phyloP scores from a whole-genome alignment of 331 rosid species.

The Stylosanthes scabra region DNA sequence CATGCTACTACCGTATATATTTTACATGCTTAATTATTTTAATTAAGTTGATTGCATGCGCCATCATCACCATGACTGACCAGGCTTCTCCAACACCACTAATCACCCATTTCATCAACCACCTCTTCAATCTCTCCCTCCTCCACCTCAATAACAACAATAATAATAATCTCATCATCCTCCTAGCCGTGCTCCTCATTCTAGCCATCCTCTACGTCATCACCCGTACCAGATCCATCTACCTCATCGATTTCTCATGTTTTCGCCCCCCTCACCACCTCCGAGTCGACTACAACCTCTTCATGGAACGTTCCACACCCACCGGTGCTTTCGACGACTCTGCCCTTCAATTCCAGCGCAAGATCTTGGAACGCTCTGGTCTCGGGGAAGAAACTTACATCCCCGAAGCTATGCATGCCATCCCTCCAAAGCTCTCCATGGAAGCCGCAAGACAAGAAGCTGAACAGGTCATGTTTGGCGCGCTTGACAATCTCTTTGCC shows the following conservation, averaged over 20 bases:
- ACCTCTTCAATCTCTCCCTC: slow-evolving; percentile 26
- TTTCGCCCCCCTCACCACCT: slow-evolving; percentile 44
- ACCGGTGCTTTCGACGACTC: slow-evolving; percentile 57
- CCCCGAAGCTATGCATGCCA: slow-evolving; percentile 54
- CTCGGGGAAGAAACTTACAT: slow-evolving; percentile 64
- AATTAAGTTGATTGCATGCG: too few relatives aligned
- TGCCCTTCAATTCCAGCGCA: slow-evolving; percentile 61
- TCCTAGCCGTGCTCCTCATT: slow-evolving; percentile 43
- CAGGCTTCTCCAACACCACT: background rate
- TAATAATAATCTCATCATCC: slow-evolving; percentile 19
- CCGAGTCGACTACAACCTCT: slow-evolving; percentile 10
- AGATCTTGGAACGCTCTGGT: slow-evolving; percentile 62
- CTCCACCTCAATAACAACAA: slow-evolving; percentile 54
- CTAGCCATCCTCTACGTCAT: slow-evolving; percentile 50
- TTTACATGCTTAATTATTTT: background rate
- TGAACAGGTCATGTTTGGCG: slow-evolving; percentile 63
- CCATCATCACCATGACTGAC: too few relatives aligned
- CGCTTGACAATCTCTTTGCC: slow-evolving; percentile 55
- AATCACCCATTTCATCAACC: background rate
- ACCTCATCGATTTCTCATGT: slow-evolving; percentile 66
- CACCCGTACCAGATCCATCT: slow-evolving; percentile 62
- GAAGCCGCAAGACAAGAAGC: slow-evolving; percentile 65
- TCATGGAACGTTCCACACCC: slow-evolving; percentile 57
- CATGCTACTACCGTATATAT: background rate
- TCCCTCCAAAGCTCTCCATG: slow-evolving; percentile 58